Conservation (phyloP, 2,329 filamentous ascomycete species). For the Arthrobotrys sinensis region DNA sequence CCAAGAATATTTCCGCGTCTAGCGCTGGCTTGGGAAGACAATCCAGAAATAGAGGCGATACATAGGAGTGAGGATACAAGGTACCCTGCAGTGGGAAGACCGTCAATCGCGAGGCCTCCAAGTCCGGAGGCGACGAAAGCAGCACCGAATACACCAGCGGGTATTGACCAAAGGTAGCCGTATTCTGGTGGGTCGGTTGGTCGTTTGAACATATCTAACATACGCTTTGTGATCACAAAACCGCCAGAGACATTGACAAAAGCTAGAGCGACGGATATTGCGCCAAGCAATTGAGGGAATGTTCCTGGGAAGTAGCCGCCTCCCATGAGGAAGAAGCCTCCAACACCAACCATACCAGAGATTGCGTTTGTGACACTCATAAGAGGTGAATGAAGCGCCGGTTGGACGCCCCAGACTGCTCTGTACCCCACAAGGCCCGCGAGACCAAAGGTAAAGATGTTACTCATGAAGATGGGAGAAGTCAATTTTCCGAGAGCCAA, state of each 20-base stretch:
- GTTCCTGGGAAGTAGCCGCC: constrained; percentile 84
- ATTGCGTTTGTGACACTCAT: constrained; percentile 97
- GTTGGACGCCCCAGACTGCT: constrained; percentile 87
- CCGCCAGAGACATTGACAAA: constrained; percentile 92
- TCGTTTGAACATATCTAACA: constrained; percentile 91
- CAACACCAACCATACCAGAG: constrained; percentile 88
- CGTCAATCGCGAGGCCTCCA: constrained; percentile 79
- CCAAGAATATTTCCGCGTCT: constrained; percentile 88
- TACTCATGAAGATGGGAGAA: constrained; percentile 87
- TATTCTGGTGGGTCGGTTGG: constrained; percentile 90
- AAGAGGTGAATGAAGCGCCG: constrained; percentile 86
- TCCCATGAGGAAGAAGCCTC: constrained; percentile 89
- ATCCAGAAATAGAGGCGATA: constrained; percentile 83
- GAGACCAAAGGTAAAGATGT: constrained; percentile 86
- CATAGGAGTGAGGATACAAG: constrained; percentile 87
- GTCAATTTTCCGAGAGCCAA: constrained; percentile 85
- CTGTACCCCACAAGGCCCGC: constrained; percentile 89
- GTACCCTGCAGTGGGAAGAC: constrained; percentile 89
- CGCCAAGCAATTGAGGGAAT: constrained; percentile 83
- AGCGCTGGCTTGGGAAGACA: constrained; percentile 86
- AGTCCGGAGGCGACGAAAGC: constrained; percentile 85
- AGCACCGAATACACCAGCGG: constrained; percentile 82
- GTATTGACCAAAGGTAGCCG: constrained; percentile 86
- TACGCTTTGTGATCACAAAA: constrained; percentile 91
- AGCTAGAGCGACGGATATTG: constrained; percentile 83